These are phyloP conservation scores for Graphilbum ipis-grandicollis DNA, from an alignment of 2,329 filamentous ascomycete species.

Conservation along the genomic window DNA sequence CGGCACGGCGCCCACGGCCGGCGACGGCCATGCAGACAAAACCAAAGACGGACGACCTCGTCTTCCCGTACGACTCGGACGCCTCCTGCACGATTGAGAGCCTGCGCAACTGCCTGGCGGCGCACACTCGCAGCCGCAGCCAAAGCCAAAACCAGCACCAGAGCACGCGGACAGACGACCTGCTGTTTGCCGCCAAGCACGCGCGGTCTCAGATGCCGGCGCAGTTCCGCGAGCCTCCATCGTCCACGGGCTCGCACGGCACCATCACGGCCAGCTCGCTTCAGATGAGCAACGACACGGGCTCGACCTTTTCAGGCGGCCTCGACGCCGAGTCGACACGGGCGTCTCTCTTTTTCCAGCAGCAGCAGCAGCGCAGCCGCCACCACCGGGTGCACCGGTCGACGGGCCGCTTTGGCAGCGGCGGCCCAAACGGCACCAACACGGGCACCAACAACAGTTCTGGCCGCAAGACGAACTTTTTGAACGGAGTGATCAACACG, in stretches of 20 bases:
- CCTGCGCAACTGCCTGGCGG: conserved; percentile 9
- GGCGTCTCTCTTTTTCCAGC: not conserved
- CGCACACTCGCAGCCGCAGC: not conserved
- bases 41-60: not conserved
- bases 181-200: conserved; percentile 7
- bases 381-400: conserved; percentile 7
- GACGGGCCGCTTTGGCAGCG: conserved; percentile 8
- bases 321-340: conserved; percentile 11
- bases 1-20: too few relatives aligned
- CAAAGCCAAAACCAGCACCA: not conserved
- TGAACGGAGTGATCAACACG: conserved; percentile 9
- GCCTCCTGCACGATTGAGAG: conserved; percentile 8
- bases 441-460: not conserved
- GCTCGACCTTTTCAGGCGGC: conserved; percentile 6
- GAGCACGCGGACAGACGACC: conserved; percentile 4
- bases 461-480: conserved; percentile 3
- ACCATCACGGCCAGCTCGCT: conserved; percentile 9
- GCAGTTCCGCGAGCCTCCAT: conserved; percentile 10
- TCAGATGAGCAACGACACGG: conserved; percentile 1
- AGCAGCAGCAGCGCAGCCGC: conserved; percentile 5
- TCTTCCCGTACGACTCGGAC: conserved; percentile 7
- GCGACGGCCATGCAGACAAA: too few relatives aligned
- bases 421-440: not conserved
- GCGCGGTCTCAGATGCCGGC: conserved; percentile 8
- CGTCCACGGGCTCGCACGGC: conserved; percentile 10